Evolutionary conservation across 352 stramenopile genomes (phyloP).

Genomic region (Pseudoperonospora humuli): DNA sequence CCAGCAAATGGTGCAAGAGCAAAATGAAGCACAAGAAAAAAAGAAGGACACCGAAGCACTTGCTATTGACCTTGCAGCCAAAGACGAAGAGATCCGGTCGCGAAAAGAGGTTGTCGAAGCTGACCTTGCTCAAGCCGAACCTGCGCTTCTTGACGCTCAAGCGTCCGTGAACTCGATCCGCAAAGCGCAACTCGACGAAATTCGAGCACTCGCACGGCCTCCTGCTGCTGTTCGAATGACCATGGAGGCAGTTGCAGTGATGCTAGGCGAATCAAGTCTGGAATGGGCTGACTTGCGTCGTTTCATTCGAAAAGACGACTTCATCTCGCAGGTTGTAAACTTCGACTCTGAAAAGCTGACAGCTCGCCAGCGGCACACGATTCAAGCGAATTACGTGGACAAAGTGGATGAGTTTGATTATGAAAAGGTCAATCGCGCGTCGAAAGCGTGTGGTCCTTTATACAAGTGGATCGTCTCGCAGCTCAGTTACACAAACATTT

Average conservation of each 20-base stretch:
- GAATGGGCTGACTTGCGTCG: slow-evolving; percentile 98
- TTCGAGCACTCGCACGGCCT: slow-evolving; percentile 92
- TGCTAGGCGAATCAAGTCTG: slow-evolving; percentile 95
- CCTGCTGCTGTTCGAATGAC: slow-evolving; percentile 95
- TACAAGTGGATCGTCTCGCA: slow-evolving; percentile 99
- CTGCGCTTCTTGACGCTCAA: slow-evolving; percentile 94
- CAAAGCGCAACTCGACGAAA: slow-evolving; percentile 98
- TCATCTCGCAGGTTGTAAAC: slow-evolving; percentile 99
- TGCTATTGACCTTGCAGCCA: slow-evolving; percentile 89
- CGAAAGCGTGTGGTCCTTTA: slow-evolving; percentile 96
- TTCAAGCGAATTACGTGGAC: slow-evolving; percentile 94
- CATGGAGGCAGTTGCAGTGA: slow-evolving; percentile 95
- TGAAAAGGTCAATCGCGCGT: slow-evolving; percentile 89
- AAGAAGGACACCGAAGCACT: slow-evolving; percentile 96
- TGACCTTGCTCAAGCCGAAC: slow-evolving; percentile 96
- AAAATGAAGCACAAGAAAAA: slow-evolving; percentile 95
- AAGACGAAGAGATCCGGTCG: slow-evolving; percentile 94
- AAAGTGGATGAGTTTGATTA: slow-evolving; percentile 88
- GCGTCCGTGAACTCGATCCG: slow-evolving; percentile 97
- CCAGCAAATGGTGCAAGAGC: slow-evolving; percentile 97
- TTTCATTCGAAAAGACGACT: slow-evolving; percentile 95
- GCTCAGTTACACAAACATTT: slow-evolving; percentile 97
- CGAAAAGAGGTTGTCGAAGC: slow-evolving; percentile 92
- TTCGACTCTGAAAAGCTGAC: slow-evolving; percentile 98
- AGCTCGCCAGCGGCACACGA: slow-evolving; percentile 89